Percentiles rank a stretch among this genome's conserved stretches.
Evolutionary conservation across 2,329 filamentous ascomycete species (phyloP).

Genomic region (Xylaria sp.): DNA sequence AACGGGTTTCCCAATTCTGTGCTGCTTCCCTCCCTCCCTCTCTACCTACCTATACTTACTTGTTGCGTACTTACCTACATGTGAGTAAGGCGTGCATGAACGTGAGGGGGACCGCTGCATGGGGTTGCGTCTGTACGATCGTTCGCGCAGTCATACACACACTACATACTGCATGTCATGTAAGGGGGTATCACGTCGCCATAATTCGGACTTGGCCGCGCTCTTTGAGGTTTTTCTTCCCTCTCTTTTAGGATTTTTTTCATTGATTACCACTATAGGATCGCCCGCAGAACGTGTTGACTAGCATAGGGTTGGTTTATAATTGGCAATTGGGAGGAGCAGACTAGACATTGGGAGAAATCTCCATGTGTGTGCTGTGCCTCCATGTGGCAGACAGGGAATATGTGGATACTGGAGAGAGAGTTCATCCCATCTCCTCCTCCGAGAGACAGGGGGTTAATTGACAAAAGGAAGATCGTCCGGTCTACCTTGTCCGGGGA

Average conservation of each 20-base stretch:
- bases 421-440: conserved; percentile 24
- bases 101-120: conserved; percentile 17
- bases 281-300: conserved; percentile 4
- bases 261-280: background rate
- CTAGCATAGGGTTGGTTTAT: conserved; percentile 3
- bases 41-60: too few relatives aligned
- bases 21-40: too few relatives aligned
- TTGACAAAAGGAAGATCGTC: conserved; percentile 12
- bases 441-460: background rate
- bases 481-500: background rate
- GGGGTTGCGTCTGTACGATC: too few relatives aligned
- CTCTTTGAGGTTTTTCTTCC: background rate
- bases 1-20: conserved; percentile 15
- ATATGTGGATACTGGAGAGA: conserved; percentile 24
- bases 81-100: conserved; percentile 24
- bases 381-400: conserved; percentile 35
- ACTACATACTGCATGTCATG: conserved; percentile 12
- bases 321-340: conserved; percentile 6
- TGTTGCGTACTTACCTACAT: background rate
- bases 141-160: too few relatives aligned
- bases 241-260: too few relatives aligned
- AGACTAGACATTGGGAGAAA: conserved; percentile 3
- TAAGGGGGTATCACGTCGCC: conserved; percentile 12
- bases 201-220: background rate
- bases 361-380: conserved; percentile 10